Evolutionary conservation across 1,139 yeast genomes (phyloP).

Genomic region (Saccharomyces hybrid): DNA sequence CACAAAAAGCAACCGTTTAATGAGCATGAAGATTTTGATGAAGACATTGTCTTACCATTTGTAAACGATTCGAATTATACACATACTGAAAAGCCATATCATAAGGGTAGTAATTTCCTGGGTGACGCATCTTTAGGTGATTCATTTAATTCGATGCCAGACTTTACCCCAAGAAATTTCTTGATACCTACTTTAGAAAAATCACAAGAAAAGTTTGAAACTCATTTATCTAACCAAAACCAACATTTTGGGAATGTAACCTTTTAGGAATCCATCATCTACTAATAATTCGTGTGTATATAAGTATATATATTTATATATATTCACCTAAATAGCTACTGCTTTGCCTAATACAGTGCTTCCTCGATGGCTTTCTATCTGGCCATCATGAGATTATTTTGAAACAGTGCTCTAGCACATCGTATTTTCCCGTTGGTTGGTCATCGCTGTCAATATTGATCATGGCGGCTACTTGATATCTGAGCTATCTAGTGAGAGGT

Average conservation of each 20-base stretch:
- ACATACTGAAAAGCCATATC: constrained; percentile 3
- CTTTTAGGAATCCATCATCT: background rate
- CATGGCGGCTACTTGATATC: background rate
- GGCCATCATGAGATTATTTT: background rate
- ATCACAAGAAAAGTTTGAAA: background rate
- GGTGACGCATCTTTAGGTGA: background rate
- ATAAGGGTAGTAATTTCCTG: background rate
- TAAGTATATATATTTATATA: background rate
- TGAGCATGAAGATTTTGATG: background rate
- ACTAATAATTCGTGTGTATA: background rate
- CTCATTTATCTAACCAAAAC: background rate
- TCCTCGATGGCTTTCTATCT: background rate
- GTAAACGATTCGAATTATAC: constrained; percentile 3
- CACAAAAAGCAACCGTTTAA: background rate
- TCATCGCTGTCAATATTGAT: background rate
- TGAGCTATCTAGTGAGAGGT: background rate
- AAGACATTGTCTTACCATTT: background rate
- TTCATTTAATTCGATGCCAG: background rate
- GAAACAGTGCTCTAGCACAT: background rate
- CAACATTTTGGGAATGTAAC: background rate
- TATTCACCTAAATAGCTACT: background rate
- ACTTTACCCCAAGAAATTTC: constrained; percentile 15
- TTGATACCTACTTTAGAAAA: constrained; percentile 5
- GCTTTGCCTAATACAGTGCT: background rate
- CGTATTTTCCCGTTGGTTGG: no score